phyloP scores from a whole-genome alignment of 2,329 filamentous ascomycete genomes.

The Aspergillus udagawae region DNA sequence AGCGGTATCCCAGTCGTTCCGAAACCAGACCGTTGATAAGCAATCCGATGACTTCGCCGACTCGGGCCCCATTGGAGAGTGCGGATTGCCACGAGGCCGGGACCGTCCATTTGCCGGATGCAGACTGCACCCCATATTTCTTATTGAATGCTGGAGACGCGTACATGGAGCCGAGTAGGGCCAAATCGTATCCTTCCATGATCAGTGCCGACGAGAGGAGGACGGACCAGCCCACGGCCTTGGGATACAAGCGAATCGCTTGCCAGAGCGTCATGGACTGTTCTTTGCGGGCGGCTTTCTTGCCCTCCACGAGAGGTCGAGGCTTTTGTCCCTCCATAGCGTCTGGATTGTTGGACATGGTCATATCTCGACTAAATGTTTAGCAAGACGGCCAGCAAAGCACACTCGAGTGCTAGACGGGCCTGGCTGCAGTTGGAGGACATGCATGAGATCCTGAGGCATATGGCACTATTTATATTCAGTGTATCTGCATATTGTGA shows the following conservation, averaged over 20 bases:
- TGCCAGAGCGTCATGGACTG: slow-evolving; percentile 32
- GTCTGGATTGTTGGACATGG: not conserved
- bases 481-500: not conserved
- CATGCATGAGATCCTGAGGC: not conserved
- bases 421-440: not conserved
- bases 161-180: slow-evolving; percentile 32
- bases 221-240: slow-evolving; percentile 36
- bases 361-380: not conserved
- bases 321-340: slow-evolving; percentile 2
- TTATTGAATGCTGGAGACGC: slow-evolving; percentile 28
- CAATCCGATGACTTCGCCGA: slow-evolving; percentile 24
- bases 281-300: slow-evolving; percentile 31
- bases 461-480: not conserved
- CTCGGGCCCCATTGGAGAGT: slow-evolving; percentile 19
- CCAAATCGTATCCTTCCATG: slow-evolving; percentile 42
- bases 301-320: slow-evolving; percentile 14
- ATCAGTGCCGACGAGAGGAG: slow-evolving; percentile 34
- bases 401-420: not conserved
- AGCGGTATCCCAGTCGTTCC: slow-evolving; percentile 27
- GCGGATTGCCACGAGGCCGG: slow-evolving; percentile 31
- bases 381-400: not conserved
- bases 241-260: slow-evolving; percentile 26
- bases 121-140: slow-evolving; percentile 24
- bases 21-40: slow-evolving; percentile 26
- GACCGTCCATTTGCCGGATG: slow-evolving; percentile 20